Evolutionary conservation across 2,329 filamentous ascomycete species (phyloP).

Genomic region (Colletotrichum trifolii): DNA sequence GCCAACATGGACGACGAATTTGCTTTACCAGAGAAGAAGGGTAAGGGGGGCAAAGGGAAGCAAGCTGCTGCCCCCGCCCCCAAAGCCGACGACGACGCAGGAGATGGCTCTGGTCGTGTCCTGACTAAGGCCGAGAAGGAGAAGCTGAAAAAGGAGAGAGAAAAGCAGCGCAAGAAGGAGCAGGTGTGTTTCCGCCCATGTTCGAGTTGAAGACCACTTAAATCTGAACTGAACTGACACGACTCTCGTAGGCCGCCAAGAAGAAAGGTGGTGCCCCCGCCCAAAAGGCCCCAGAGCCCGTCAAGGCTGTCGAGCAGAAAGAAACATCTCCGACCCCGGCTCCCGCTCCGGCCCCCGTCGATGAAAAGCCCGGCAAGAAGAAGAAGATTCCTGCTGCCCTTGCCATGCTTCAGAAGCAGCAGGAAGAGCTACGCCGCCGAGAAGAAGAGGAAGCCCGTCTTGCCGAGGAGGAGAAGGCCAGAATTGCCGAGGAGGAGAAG

Average conservation of each 20-base stretch:
- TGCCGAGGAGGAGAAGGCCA: slow-evolving; percentile 72
- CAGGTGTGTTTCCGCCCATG: slow-evolving; percentile 67
- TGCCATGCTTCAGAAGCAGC: slow-evolving; percentile 80
- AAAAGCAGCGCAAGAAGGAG: slow-evolving; percentile 99
- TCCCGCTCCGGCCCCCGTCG: slow-evolving; percentile 48
- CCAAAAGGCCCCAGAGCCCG: slow-evolving; percentile 63
- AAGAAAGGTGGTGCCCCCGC: slow-evolving; percentile 69
- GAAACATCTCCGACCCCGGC: slow-evolving; percentile 49
- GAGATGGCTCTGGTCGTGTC: slow-evolving; percentile 69
- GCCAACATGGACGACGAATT: slow-evolving; percentile 89
- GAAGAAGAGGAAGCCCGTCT: slow-evolving; percentile 72
- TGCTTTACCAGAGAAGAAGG: slow-evolving; percentile 80
- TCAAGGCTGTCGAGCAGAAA: slow-evolving; percentile 63
- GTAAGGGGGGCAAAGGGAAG: slow-evolving; percentile 66
- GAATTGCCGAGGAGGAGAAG: slow-evolving; percentile 73
- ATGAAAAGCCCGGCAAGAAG: slow-evolving; percentile 73
- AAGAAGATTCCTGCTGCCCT: slow-evolving; percentile 89
- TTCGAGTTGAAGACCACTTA: neutral
- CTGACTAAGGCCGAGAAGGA: slow-evolving; percentile 99
- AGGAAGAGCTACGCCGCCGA: slow-evolving; percentile 76
- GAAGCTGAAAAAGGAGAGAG: slow-evolving; percentile 95
- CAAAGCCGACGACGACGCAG: slow-evolving; percentile 60
- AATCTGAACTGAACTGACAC: neutral
- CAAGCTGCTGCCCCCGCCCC: slow-evolving; percentile 55
- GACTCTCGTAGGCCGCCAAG: slow-evolving; percentile 74